Base-by-base conservation (phyloP, 2,329 filamentous ascomycete species). In the Pseudogymnoascus sp. region DNA sequence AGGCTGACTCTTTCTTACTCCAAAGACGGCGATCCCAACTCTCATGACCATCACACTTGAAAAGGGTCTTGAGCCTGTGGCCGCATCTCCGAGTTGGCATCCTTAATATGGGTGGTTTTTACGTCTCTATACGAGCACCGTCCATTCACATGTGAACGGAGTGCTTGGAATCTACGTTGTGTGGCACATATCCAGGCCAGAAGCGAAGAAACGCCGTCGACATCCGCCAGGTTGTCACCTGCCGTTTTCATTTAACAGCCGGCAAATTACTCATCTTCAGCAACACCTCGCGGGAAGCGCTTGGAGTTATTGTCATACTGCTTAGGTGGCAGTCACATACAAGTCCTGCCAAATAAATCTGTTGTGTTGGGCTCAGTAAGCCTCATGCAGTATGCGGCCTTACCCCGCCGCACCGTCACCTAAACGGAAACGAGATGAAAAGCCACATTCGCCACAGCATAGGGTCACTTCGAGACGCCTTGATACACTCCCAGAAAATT, bases 361-460 rank as follows among this genome's bases (percentile, higher is more conserved):
- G 47, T 33, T 33, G 47, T 4, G 47, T 54, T 54, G 47, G 47
- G 28, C 47, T 12, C 47, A 12, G 47, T 54, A 54, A 54, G 47
- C 47, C 47, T 35, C 47, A 54, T 54, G 47, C 47, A 54, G 47
- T 33, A 54, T 54, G 47, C 28, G 28, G 47, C 47, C 25, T 54
- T 54, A 54, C 47, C 47, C 47, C 28, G 47, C 47, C 47, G 47
- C 47, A 54, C 47, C n/a, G 47, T 54, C 47, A 54, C 47, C 47
- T 33, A 54, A 54, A 54, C 47, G 47, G 47, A 54, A 54, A 54
- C 47, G 47, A 54, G 28, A 54, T 54, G 47, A 54, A 35, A 54
- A 54, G 47, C 47, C 47, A 35, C 47, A 54, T 54, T 54, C 47
- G 28, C 47, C 47, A 54, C 47, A 54, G 47, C 28, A 33, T 12